phyloP scores from a whole-genome alignment of 2,329 filamentous ascomycete species.

The Botryotinia convoluta region DNA sequence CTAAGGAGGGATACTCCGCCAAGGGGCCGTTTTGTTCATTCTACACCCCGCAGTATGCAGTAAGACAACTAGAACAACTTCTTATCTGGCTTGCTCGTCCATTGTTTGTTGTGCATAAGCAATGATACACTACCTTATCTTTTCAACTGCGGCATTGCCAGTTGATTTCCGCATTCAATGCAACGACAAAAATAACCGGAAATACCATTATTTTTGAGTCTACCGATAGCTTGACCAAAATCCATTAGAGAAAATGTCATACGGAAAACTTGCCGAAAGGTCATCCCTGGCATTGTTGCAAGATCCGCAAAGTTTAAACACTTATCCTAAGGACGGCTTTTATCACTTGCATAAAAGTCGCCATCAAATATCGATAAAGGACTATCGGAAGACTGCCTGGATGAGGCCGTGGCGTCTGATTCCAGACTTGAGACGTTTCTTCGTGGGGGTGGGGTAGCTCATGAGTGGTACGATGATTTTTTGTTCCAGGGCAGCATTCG shows the following conservation, averaged over 20 bases:
- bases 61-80: background rate
- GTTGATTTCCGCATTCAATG: background rate
- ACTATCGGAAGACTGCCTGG: background rate
- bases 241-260: background rate
- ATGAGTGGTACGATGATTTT: background rate
- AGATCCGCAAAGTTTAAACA: background rate
- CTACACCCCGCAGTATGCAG: conserved; percentile 1
- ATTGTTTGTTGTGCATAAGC: background rate
- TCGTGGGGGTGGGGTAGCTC: background rate
- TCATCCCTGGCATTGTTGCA: background rate
- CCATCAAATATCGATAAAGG: background rate
- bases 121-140: background rate
- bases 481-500: background rate
- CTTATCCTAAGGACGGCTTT: background rate
- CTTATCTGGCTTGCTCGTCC: background rate
- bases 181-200: background rate
- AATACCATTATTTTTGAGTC: background rate
- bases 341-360: background rate
- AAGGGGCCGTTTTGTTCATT: too few species aligned
- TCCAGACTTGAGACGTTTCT: background rate
- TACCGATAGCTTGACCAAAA: background rate
- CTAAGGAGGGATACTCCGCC: background rate
- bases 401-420: background rate
- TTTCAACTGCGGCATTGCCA: background rate
- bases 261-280: background rate